These are phyloP conservation scores for Nemania sp. DNA, from an alignment of 2,329 filamentous ascomycete species.

Conservation along the genomic window DNA sequence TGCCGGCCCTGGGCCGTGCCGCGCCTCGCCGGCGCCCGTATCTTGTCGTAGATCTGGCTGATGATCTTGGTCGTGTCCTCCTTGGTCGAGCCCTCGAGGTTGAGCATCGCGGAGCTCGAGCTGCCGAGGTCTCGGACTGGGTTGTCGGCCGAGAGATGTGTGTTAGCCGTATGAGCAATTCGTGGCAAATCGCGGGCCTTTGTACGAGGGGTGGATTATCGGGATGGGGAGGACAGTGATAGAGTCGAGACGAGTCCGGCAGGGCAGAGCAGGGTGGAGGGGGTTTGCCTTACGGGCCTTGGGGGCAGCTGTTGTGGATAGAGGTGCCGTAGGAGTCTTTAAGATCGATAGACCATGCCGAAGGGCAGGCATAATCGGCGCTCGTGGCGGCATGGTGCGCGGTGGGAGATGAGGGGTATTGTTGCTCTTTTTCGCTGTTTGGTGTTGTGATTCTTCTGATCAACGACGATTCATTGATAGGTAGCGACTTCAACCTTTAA, in stretches of 20 bases:
- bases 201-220: background rate
- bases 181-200: background rate
- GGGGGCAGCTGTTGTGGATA: conserved; percentile 34
- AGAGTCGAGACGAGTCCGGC: background rate
- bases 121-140: conserved; percentile 30
- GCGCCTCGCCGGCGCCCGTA: background rate
- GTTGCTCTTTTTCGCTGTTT: background rate
- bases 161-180: background rate
- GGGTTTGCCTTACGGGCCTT: conserved; percentile 31
- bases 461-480: background rate
- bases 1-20: background rate
- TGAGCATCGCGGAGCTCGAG: conserved; percentile 32
- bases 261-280: background rate
- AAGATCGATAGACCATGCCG: conserved; percentile 32
- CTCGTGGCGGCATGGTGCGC: conserved; percentile 48
- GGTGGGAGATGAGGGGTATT: conserved; percentile 15
- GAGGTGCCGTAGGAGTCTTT: conserved; percentile 31
- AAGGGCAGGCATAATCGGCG: conserved; percentile 39
- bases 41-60: conserved; percentile 25
- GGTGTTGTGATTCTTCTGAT: conserved; percentile 2
- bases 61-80: background rate
- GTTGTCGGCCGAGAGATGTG: too few relatives aligned
- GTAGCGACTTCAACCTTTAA: background rate
- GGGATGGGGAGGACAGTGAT: background rate
- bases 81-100: conserved; percentile 25